Evolutionary conservation across 2,329 filamentous ascomycete genomes (phyloP).

Genomic region (Fusarium musae): DNA sequence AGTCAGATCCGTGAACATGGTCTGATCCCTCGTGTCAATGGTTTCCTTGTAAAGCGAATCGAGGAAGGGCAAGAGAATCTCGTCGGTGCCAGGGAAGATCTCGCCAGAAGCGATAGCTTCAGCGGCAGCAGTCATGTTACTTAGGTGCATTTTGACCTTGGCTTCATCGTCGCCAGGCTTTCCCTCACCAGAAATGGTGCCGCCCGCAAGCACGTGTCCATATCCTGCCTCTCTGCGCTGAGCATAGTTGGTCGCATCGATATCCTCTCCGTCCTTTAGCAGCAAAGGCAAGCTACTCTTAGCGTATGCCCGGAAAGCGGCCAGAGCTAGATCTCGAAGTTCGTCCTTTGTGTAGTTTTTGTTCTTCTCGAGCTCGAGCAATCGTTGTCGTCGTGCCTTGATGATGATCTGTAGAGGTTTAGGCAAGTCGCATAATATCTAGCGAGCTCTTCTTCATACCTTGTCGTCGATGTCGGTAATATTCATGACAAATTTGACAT

Average conservation of each 20-base stretch:
- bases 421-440: constrained; percentile 19
- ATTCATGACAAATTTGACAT: constrained; percentile 91
- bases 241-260: constrained; percentile 63
- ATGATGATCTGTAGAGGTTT: constrained; percentile 62
- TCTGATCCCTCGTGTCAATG: constrained; percentile 70
- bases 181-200: constrained; percentile 65
- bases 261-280: constrained; percentile 53
- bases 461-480: constrained; percentile 88
- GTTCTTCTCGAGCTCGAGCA: constrained; percentile 82
- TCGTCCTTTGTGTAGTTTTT: constrained; percentile 67
- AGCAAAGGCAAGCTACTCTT: constrained; percentile 66
- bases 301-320: constrained; percentile 67
- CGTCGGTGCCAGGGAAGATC: constrained; percentile 67
- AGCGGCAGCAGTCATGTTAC: constrained; percentile 66
- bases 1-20: constrained; percentile 87
- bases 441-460: constrained; percentile 51
- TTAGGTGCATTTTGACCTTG: constrained; percentile 90
- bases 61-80: constrained; percentile 83
- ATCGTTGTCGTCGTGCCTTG: constrained; percentile 77
- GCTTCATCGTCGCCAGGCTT: constrained; percentile 81
- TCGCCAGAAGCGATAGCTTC: constrained; percentile 59
- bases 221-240: constrained; percentile 63
- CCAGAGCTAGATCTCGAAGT: constrained; percentile 58
- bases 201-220: constrained; percentile 64
- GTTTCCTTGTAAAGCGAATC: constrained; percentile 74